Evolutionary conservation across 495 filamentous ascomycete species (phyloP).

Genomic region (Tuber melanosporum): DNA sequence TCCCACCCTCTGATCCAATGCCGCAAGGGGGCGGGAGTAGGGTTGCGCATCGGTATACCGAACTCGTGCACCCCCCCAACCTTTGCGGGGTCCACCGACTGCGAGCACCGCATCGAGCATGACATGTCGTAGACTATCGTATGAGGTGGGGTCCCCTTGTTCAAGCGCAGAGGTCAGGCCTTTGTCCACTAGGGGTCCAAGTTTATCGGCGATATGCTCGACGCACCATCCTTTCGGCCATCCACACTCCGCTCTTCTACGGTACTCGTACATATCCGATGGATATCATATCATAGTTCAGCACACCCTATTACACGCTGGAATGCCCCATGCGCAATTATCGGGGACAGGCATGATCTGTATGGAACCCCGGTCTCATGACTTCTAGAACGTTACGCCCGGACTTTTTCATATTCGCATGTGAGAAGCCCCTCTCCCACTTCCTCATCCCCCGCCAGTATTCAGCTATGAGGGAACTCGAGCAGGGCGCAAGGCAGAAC

Average conservation of each 20-base stretch:
- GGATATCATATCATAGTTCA: too few relatives aligned
- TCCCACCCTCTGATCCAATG: background rate
- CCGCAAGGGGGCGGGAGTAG: background rate
- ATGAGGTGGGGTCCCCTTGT: background rate
- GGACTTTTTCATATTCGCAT: background rate
- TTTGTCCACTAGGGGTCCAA: background rate
- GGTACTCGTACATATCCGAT: background rate
- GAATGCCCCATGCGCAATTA: background rate
- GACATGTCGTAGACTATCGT: background rate
- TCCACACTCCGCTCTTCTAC: background rate
- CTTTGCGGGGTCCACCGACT: background rate
- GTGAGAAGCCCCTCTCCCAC: background rate
- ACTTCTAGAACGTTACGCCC: background rate
- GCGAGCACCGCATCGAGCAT: background rate
- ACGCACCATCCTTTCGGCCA: background rate
- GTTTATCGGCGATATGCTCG: background rate
- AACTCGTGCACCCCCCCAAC: background rate
- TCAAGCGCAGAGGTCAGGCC: conserved; percentile 5
- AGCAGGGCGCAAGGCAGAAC: background rate
- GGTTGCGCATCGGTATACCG: conserved; percentile 2
- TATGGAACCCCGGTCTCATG: background rate
- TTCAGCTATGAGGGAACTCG: background rate
- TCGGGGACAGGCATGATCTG: background rate
- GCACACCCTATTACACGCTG: background rate
- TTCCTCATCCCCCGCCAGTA: background rate